Evolutionary conservation across 805 yeast species (phyloP), one percentile per base, ranked within the genome.

Genomic region (Danielia reshetovae): DNA sequence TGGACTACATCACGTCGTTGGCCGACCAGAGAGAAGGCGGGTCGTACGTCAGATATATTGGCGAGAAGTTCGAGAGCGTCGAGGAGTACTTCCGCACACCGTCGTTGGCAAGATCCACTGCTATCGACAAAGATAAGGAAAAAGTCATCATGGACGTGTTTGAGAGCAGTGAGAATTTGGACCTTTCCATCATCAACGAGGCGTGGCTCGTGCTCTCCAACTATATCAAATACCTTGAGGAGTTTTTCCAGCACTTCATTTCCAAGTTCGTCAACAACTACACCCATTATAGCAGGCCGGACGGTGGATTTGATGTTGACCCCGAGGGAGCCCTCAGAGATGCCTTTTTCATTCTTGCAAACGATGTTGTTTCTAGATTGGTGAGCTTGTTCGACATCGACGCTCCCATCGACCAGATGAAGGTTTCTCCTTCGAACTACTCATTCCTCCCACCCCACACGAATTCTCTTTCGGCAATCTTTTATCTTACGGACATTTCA

Each of bases 151-250:
- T 54, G 19, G 65, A 57, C 18, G 49, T 61, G 3, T 67, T 65
- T 39, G 62, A 59, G 13, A 58, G 54, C 40, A 55, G 56, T 40
- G 73, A 66, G 24, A 65, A 60, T 36, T 49, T 67, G 35, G 73
- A 67, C 33, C 52, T 64, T 27, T 59, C 71, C 11, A 55, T 65
- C 18, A 51, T 65, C 29, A 67, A 60, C 45, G 73, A 67, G 41
- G 57, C 72, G 0, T 67, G 73, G 73, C 49, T 66, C 30, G 64
- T 67, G 5, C 49, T 67, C 16, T 40, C 52, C 24, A 67, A 67
- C 41, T 64, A 59, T 38, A 48, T 66, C 13, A 46, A 47, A 10
- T 65, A 59, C 35, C 42, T 65, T 18, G 57, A 59, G 18, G 67
- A 53, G 6, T 39, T 56, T 13, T 59, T 62, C 41, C 36, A 49